Evolutionary conservation across 2,329 filamentous ascomycete species (phyloP).

Genomic region (Monilinia aucupariae): DNA sequence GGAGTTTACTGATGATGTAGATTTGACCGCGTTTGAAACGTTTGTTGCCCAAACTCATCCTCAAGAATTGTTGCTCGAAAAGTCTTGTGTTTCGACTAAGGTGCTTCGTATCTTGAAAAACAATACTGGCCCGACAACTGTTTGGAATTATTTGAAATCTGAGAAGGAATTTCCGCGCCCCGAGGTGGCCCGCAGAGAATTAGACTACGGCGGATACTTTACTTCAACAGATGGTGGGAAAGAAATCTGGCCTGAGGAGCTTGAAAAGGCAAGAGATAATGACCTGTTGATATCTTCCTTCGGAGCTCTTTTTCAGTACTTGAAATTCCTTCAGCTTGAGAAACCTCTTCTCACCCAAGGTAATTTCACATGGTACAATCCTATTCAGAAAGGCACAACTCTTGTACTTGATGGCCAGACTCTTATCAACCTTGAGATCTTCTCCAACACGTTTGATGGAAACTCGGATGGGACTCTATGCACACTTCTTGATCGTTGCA

Average conservation of each 20-base stretch:
- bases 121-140: conserved; percentile 84
- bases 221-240: conserved; percentile 48
- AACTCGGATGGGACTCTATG: conserved; percentile 83
- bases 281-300: conserved; percentile 85
- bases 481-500: conserved; percentile 82
- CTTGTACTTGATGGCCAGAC: conserved; percentile 93
- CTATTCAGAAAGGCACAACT: conserved; percentile 82
- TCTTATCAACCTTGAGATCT: conserved; percentile 95
- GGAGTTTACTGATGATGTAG: conserved; percentile 83
- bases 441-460: conserved; percentile 87
- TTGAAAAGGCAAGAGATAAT: conserved; percentile 69
- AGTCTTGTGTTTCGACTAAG: conserved; percentile 78
- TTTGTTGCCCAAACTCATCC: conserved; percentile 89
- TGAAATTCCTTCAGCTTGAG: conserved; percentile 83
- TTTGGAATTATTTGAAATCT: conserved; percentile 91
- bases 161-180: conserved; percentile 87
- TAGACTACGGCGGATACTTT: conserved; percentile 78
- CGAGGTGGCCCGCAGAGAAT: conserved; percentile 73
- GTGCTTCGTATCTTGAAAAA: conserved; percentile 91
- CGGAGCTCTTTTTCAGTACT: conserved; percentile 81
- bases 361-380: conserved; percentile 87
- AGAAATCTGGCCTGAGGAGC: conserved; percentile 67
- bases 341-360: conserved; percentile 79
- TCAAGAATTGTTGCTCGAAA: conserved; percentile 84
- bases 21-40: conserved; percentile 95